phyloP scores from a whole-genome alignment of 2,329 filamentous ascomycete genomes.

The Ophiostoma himal-ulmi region DNA sequence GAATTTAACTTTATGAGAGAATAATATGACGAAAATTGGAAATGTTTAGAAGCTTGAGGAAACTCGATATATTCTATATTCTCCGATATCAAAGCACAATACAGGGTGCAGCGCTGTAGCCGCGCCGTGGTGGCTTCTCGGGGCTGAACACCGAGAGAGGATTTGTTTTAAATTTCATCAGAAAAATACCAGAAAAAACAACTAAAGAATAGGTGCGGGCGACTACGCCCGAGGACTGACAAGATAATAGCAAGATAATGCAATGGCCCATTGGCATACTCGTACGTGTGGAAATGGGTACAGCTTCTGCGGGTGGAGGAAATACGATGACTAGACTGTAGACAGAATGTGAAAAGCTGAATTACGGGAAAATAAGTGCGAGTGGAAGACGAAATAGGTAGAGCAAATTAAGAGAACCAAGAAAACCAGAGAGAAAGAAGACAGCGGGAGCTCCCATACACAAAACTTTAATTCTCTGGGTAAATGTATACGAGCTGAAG shows the following conservation, averaged over 20 bases:
- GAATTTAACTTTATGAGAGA: not conserved
- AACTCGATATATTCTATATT: not conserved
- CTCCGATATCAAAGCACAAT: not conserved
- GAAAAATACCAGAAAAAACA: not conserved
- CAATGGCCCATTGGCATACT: not conserved
- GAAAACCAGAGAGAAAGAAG: not conserved
- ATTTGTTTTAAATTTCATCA: not conserved
- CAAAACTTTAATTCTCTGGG: not conserved
- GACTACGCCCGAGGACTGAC: not conserved
- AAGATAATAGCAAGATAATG: not conserved
- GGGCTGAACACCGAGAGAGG: not conserved
- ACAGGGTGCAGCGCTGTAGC: not conserved
- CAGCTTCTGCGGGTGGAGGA: not conserved
- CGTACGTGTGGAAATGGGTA: not conserved
- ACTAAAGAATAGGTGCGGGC: not conserved
- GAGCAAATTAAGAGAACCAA: not conserved
- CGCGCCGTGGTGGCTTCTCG: not conserved
- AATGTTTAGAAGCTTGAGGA: not conserved
- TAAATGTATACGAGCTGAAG: not conserved
- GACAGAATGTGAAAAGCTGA: not conserved
- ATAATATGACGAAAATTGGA: not conserved
- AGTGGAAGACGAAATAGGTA: not conserved
- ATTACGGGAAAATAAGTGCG: constrained; percentile 4
- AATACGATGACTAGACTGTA: not conserved
- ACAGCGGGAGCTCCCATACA: constrained; percentile 6